A percentile compares a stretch with the other conserved stretches of the same genome.
phyloP scores from a whole-genome alignment of 805 yeast genomes.

The Kodamaea fukazawae region DNA sequence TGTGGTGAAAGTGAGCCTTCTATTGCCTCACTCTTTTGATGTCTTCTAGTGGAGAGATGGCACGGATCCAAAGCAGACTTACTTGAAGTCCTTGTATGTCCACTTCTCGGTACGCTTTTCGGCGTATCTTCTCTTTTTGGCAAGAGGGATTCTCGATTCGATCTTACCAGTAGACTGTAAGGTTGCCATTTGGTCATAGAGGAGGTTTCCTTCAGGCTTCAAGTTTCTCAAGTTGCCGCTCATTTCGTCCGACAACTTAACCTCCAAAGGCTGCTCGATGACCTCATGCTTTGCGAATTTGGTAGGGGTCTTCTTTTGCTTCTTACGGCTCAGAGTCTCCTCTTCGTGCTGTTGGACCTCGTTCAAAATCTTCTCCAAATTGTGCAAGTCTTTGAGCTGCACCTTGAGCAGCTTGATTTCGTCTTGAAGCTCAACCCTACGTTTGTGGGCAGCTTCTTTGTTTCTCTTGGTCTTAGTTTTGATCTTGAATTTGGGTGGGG shows the following conservation, averaged over 20 bases:
- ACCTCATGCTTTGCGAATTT: conserved; percentile 44
- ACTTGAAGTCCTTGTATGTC: conserved; percentile 87
- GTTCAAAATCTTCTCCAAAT: conserved; percentile 16
- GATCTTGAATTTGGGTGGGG: conserved; percentile 62
- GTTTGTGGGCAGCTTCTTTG: conserved; percentile 59
- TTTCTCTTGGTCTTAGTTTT: conserved; percentile 81
- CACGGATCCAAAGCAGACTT: too few relatives aligned
- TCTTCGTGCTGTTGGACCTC: conserved; percentile 27
- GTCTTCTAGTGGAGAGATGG: too few relatives aligned
- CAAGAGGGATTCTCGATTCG: conserved; percentile 76
- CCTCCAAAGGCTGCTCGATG: conserved; percentile 52
- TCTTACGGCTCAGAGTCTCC: conserved; percentile 15
- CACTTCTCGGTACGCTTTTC: conserved; percentile 86
- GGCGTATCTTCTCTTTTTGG: conserved; percentile 62
- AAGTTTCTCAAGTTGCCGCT: conserved; percentile 79
- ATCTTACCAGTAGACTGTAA: conserved; percentile 83
- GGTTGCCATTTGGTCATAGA: conserved; percentile 76
- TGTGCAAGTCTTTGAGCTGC: conserved; percentile 57
- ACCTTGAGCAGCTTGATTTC: conserved; percentile 59
- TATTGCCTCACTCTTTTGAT: too few relatives aligned
- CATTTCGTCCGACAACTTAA: conserved; percentile 86
- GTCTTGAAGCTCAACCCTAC: conserved; percentile 51
- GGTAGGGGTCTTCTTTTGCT: conserved; percentile 25
- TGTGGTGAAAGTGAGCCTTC: too few relatives aligned
- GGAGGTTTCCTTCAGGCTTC: conserved; percentile 86